Evolutionary conservation across 2,329 filamentous ascomycete genomes (phyloP).

Genomic region (Colletotrichum echinochloae): DNA sequence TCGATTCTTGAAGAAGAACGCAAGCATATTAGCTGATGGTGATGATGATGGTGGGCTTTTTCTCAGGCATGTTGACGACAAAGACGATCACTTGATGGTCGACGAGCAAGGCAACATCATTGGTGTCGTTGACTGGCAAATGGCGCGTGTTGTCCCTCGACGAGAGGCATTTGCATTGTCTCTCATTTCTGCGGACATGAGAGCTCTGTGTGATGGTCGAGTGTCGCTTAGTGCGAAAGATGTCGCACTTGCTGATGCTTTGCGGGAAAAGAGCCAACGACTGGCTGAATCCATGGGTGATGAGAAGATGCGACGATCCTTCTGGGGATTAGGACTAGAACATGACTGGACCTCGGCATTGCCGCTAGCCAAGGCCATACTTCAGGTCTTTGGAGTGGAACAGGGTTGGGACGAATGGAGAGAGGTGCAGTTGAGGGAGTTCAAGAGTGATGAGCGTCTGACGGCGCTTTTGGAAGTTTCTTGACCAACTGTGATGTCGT

Average conservation of each 20-base stretch:
- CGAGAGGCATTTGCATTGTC: slow-evolving; percentile 20
- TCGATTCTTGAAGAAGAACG: slow-evolving; percentile 51
- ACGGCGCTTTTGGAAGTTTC: too few relatives aligned
- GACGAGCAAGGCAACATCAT: slow-evolving; percentile 57
- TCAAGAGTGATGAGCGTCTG: too few relatives aligned
- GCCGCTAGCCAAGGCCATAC: slow-evolving; percentile 38
- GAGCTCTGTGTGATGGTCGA: slow-evolving; percentile 31
- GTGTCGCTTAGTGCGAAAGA: slow-evolving; percentile 40
- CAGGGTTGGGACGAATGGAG: too few relatives aligned
- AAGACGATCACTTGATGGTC: slow-evolving; percentile 58
- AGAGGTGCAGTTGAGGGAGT: too few relatives aligned
- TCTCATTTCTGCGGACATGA: slow-evolving; percentile 14
- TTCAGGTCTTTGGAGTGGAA: too few relatives aligned
- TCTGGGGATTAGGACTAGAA: slow-evolving; percentile 43
- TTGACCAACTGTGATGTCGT: too few relatives aligned
- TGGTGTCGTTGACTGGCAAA: slow-evolving; percentile 44
- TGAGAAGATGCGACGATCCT: slow-evolving; percentile 43
- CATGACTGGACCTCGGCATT: slow-evolving; percentile 39
- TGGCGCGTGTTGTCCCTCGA: slow-evolving; percentile 43
- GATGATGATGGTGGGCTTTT: neutral
- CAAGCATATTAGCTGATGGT: slow-evolving; percentile 47
- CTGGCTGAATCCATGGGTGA: slow-evolving; percentile 27
- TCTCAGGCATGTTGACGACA: slow-evolving; percentile 60
- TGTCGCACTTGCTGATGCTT: slow-evolving; percentile 29
- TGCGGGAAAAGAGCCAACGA: slow-evolving; percentile 23